These are phyloP conservation scores for Heterobasidion annosum DNA, from an alignment of 1,284 basidiomycete genomes.

Conservation along the genomic window DNA sequence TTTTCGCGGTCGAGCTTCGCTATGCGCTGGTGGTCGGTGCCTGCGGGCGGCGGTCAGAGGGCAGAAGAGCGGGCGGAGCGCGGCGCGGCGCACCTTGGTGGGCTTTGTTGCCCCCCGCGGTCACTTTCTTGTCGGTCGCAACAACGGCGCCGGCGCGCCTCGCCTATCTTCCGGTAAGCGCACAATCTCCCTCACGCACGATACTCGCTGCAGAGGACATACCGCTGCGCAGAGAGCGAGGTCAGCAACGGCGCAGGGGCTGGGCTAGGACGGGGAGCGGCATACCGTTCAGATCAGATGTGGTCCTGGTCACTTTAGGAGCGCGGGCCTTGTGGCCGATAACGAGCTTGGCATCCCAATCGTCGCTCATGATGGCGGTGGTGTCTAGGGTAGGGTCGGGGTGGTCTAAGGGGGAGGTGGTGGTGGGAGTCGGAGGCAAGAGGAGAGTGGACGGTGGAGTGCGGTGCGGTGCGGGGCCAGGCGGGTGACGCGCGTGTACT, in stretches of 20 bases:
- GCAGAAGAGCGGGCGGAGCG: not conserved
- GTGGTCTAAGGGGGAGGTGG: not conserved
- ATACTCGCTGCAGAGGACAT: conserved; percentile 15
- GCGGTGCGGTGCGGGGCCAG: not conserved
- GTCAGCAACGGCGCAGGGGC: conserved; percentile 1
- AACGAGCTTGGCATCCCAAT: conserved; percentile 69
- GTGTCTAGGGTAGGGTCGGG: not conserved
- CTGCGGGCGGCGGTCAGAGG: conserved; percentile 24
- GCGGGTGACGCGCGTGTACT: not conserved
- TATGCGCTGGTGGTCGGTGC: conserved; percentile 89
- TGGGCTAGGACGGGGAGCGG: conserved; percentile 6
- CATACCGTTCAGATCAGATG: conserved; percentile 67
- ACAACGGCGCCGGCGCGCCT: conserved; percentile 65
- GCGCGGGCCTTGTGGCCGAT: conserved; percentile 70
- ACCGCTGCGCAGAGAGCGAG: conserved; percentile 31
- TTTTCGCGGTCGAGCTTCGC: conserved; percentile 94
- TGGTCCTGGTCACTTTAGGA: conserved; percentile 62
- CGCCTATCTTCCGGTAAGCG: conserved; percentile 34
- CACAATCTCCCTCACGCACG: not conserved
- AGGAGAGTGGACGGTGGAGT: not conserved
- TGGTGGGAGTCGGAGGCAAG: not conserved
- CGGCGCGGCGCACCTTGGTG: conserved; percentile 45
- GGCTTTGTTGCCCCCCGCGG: conserved; percentile 62
- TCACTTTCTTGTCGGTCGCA: conserved; percentile 69
- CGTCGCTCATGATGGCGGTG: conserved; percentile 41